Evolutionary conservation across 352 stramenopile genomes (phyloP).

Genomic region (Phytophthora macrochlamydospora): DNA sequence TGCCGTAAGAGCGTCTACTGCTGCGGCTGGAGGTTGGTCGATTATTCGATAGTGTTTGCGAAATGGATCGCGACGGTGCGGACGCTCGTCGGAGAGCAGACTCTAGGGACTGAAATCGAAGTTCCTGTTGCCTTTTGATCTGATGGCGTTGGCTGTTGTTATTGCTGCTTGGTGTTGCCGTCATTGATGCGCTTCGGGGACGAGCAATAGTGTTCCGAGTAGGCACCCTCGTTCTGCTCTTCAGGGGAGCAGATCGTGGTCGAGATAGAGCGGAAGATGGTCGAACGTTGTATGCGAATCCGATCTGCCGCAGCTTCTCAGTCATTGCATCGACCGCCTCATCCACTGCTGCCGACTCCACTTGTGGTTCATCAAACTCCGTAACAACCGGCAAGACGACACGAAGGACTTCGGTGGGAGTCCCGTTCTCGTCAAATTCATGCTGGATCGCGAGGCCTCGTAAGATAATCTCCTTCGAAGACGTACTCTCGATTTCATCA

Average conservation of each 20-base stretch:
- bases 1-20: conserved; percentile 15
- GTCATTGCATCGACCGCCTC: conserved; percentile 25
- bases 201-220: neutral
- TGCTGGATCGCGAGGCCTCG: conserved; percentile 16
- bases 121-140: conserved; percentile 40
- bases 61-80: neutral
- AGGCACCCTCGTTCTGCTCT: neutral
- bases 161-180: conserved; percentile 4
- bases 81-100: conserved; percentile 33
- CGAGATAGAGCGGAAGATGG: conserved; percentile 1
- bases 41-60: neutral
- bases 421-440: conserved; percentile 24
- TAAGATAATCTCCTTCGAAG: conserved; percentile 8
- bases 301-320: conserved; percentile 27
- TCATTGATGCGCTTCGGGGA: conserved; percentile 4
- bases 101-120: conserved; percentile 46
- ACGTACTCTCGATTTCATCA: conserved; percentile 8
- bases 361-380: neutral
- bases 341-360: neutral
- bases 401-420: conserved; percentile 19
- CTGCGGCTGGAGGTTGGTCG: conserved; percentile 2
- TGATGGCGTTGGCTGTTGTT: conserved; percentile 8
- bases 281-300: conserved; percentile 31
- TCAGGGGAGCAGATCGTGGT: conserved; percentile 2
- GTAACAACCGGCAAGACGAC: conserved; percentile 13